Evolutionary conservation across 2,329 filamentous ascomycete species (phyloP).

Genomic region (Verticillium klebahnii): DNA sequence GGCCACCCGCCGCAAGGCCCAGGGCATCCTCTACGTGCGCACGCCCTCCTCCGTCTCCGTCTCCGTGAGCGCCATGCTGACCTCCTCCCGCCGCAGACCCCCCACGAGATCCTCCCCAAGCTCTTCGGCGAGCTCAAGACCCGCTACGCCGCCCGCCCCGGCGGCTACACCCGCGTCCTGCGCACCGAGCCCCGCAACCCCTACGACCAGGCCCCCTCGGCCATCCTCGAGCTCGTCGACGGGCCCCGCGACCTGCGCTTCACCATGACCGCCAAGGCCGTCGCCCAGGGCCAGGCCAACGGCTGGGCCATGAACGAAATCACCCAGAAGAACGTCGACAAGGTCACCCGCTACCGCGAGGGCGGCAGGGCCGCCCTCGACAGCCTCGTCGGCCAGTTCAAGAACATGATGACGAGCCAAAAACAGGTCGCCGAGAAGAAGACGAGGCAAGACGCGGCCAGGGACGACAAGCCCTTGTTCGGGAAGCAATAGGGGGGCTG

Average conservation of each 20-base stretch:
- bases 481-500: constrained; percentile 8
- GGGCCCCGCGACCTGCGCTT: constrained; percentile 92
- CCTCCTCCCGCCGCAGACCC: constrained; percentile 44
- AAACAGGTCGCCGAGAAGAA: constrained; percentile 24
- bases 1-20: constrained; percentile 69
- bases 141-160: constrained; percentile 74
- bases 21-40: constrained; percentile 79
- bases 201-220: constrained; percentile 79
- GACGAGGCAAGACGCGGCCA: constrained; percentile 24
- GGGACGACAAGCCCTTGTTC: constrained; percentile 18
- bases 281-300: constrained; percentile 59
- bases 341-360: constrained; percentile 73
- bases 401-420: constrained; percentile 12
- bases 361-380: constrained; percentile 66
- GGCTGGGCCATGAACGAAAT: constrained; percentile 61
- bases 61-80: not conserved
- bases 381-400: constrained; percentile 46
- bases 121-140: constrained; percentile 78
- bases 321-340: constrained; percentile 73
- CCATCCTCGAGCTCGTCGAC: constrained; percentile 92
- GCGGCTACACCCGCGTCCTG: constrained; percentile 92
- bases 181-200: constrained; percentile 84
- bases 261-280: constrained; percentile 82
- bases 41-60: constrained; percentile 11
- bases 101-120: constrained; percentile 70